Evolutionary conservation across 1,284 basidiomycete species (phyloP).

Genomic region (Trichosporon coremiiforme): DNA sequence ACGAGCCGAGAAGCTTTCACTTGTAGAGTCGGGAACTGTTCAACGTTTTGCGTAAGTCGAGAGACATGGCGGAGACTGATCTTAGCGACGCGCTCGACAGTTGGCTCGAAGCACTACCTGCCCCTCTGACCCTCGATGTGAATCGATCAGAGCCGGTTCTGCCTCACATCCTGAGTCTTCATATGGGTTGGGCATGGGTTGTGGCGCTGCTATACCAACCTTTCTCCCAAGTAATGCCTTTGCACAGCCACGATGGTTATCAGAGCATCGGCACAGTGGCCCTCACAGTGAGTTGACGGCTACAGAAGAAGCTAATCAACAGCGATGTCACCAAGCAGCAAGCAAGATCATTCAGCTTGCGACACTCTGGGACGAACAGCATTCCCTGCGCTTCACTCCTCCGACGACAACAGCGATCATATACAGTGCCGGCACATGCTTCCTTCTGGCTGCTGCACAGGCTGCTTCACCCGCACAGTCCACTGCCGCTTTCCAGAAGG

Average conservation of each 20-base stretch:
- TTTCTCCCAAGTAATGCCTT: slow-evolving; percentile 49
- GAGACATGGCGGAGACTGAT: background rate
- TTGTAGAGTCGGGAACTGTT: slow-evolving; percentile 23
- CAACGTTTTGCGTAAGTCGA: slow-evolving; percentile 15
- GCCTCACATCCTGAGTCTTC: slow-evolving; percentile 67
- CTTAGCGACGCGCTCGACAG: slow-evolving; percentile 59
- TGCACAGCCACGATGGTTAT: background rate
- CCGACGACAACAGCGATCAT: slow-evolving; percentile 67
- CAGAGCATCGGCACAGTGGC: slow-evolving; percentile 20
- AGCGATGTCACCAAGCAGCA: slow-evolving; percentile 66
- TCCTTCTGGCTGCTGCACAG: slow-evolving; percentile 29
- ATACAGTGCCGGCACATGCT: slow-evolving; percentile 65
- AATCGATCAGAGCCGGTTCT: slow-evolving; percentile 60
- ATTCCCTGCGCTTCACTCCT: slow-evolving; percentile 65
- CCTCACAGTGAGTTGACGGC: slow-evolving; percentile 21
- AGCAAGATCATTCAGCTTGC: slow-evolving; percentile 66
- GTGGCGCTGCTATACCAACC: slow-evolving; percentile 68
- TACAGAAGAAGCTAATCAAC: background rate
- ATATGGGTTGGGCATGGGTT: slow-evolving; percentile 67
- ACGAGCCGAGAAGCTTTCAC: slow-evolving; percentile 20
- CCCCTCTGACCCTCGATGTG: slow-evolving; percentile 59
- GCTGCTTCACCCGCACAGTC: slow-evolving; percentile 20
- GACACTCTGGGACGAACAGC: slow-evolving; percentile 63
- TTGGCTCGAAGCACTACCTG: slow-evolving; percentile 64
- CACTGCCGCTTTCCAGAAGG: slow-evolving; percentile 21